These are phyloP conservation scores for Otatea glauca DNA, from an alignment of 176 grass and related monocot species.

Conservation along the genomic window DNA sequence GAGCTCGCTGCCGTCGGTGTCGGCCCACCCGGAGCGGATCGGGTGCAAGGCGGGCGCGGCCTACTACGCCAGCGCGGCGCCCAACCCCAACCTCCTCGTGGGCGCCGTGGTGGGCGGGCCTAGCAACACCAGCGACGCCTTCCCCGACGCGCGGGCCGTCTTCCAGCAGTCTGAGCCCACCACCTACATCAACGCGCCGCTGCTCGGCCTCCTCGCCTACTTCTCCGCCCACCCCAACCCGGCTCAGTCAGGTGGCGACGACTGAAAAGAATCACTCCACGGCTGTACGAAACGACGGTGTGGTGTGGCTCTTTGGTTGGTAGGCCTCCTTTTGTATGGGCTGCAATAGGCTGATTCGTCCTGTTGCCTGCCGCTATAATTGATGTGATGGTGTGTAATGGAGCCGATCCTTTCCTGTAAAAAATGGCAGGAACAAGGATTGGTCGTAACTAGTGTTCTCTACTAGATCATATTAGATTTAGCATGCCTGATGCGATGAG, in stretches of 20 bases:
- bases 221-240: conserved; percentile 71
- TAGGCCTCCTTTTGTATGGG: background rate
- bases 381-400: background rate
- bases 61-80: conserved; percentile 56
- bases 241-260: conserved; percentile 34
- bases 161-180: conserved; percentile 94
- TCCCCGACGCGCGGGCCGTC: conserved; percentile 63
- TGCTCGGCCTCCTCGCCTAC: conserved; percentile 77
- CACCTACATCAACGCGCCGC: conserved; percentile 89
- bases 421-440: conserved; percentile 63
- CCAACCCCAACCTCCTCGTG: conserved; percentile 79
- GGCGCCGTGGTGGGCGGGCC: conserved; percentile 86
- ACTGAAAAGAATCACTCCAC: background rate
- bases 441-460: conserved; percentile 19
- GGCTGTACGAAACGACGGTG: background rate
- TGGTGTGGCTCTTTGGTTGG: background rate
- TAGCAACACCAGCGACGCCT: conserved; percentile 71
- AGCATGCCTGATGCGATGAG: background rate
- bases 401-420: conserved; percentile 57
- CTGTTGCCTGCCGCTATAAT: background rate
- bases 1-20: conserved; percentile 74
- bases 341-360: background rate
- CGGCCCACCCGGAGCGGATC: conserved; percentile 62
- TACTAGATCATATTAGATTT: background rate
- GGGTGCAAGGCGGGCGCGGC: conserved; percentile 71